Evolutionary conservation across 129 eudicot species (phyloP).

Genomic region (Tagetes patula): DNA sequence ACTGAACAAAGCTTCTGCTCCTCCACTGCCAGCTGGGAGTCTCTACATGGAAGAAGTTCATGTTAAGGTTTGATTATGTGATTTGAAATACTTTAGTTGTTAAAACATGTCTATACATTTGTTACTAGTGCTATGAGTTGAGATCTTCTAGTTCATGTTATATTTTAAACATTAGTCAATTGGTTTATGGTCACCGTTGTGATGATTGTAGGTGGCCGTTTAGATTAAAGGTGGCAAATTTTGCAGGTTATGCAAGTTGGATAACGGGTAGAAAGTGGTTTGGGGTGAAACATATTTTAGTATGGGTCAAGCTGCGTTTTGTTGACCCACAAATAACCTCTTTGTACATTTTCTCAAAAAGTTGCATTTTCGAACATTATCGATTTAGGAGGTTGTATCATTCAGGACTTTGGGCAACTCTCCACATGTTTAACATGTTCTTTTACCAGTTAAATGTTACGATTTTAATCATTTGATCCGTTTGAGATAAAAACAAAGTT

Average conservation of each 20-base stretch:
- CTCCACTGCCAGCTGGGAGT: conserved; percentile 82
- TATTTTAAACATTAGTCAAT: background rate
- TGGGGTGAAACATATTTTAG: background rate
- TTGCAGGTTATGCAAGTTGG: background rate
- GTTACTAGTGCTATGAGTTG: background rate
- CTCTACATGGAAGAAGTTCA: conserved; percentile 97
- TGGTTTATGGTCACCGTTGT: background rate
- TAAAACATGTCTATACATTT: background rate
- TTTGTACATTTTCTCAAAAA: background rate
- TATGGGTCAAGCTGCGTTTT: background rate
- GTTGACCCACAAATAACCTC: background rate
- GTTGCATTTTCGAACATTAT: background rate
- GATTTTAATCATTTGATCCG: background rate
- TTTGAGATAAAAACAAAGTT: background rate
- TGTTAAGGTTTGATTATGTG: conserved; percentile 57
- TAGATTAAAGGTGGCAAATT: background rate
- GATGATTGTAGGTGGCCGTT: background rate
- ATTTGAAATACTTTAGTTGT: background rate
- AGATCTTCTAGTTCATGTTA: background rate
- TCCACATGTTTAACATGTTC: background rate
- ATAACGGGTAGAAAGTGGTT: background rate
- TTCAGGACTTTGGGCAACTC: background rate
- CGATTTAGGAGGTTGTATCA: background rate
- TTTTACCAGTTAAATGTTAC: background rate
- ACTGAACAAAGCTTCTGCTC: conserved; percentile 76